Conservation (phyloP, 305 asterid species). For the Solanum hybrid region DNA sequence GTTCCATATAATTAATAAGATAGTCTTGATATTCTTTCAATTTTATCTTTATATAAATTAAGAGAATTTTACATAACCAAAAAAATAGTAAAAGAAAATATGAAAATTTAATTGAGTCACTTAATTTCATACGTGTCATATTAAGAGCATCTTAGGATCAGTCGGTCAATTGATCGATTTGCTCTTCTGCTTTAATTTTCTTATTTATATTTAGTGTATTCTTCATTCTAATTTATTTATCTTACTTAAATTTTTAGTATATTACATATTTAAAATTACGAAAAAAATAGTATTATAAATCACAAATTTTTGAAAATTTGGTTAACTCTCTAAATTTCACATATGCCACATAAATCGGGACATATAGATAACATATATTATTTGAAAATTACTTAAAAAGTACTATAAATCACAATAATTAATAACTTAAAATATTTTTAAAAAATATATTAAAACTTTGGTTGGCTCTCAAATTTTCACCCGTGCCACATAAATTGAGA, state of each 20-base stretch:
- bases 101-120: not conserved
- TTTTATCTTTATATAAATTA: not conserved
- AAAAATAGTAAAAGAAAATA: not conserved
- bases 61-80: not conserved
- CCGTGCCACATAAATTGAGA: not conserved
- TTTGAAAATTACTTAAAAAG: not conserved
- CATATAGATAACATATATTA: not conserved
- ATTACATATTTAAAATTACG: too few relatives aligned
- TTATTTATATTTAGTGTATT: not conserved
- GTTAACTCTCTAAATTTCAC: not conserved
- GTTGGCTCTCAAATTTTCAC: too few relatives aligned
- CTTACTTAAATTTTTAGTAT: too few relatives aligned
- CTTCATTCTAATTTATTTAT: too few relatives aligned
- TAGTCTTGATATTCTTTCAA: not conserved
- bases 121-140: not conserved
- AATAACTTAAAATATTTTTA: not conserved
- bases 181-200: not conserved
- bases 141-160: not conserved
- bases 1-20: not conserved
- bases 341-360: not conserved
- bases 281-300: not conserved
- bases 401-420: not conserved
- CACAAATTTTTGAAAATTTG: not conserved
- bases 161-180: not conserved
- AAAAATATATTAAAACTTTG: not conserved